These are phyloP conservation scores for Kluyveromyces marxianus DNA, from an alignment of 1,139 yeast genomes.

Conservation along the genomic window DNA sequence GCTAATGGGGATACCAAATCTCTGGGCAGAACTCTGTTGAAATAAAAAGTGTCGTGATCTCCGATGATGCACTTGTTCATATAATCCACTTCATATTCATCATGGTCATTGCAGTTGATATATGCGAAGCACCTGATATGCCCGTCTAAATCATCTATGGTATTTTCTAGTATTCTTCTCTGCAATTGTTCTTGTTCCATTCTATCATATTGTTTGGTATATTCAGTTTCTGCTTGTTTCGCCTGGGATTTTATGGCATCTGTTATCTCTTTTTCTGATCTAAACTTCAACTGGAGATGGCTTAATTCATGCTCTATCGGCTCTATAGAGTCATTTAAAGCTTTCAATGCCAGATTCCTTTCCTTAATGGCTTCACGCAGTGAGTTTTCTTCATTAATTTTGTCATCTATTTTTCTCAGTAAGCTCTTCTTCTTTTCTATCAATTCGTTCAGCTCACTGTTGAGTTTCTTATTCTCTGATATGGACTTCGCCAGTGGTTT, in stretches of 20 bases:
- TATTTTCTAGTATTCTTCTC: conserved; percentile 42
- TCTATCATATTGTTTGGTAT: conserved; percentile 22
- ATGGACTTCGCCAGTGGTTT: conserved; percentile 10
- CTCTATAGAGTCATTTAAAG: conserved; percentile 9
- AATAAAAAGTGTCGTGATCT: conserved; percentile 6
- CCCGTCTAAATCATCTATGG: conserved; percentile 43
- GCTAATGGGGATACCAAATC: conserved; percentile 14
- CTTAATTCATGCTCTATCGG: conserved; percentile 11
- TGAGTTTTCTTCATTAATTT: conserved; percentile 4
- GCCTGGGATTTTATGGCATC: conserved; percentile 14
- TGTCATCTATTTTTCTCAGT: conserved; percentile 2
- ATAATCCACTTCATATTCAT: conserved; percentile 14
- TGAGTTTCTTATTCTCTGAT: conserved; percentile 2
- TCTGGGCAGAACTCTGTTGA: conserved; percentile 15
- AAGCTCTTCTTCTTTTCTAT: background rate
- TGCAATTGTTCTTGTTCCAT: conserved; percentile 29
- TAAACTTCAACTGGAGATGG: conserved; percentile 8
- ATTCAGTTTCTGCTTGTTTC: conserved; percentile 16
- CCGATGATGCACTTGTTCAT: conserved; percentile 8
- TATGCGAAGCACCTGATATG: conserved; percentile 28
- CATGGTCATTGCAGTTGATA: conserved; percentile 10
- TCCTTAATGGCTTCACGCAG: conserved; percentile 10
- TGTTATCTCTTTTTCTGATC: conserved; percentile 9
- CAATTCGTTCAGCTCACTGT: conserved; percentile 4
- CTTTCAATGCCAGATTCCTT: conserved; percentile 7